Evolutionary conservation across 345 rosid genomes (phyloP).

Genomic region (Arabis alpina): DNA sequence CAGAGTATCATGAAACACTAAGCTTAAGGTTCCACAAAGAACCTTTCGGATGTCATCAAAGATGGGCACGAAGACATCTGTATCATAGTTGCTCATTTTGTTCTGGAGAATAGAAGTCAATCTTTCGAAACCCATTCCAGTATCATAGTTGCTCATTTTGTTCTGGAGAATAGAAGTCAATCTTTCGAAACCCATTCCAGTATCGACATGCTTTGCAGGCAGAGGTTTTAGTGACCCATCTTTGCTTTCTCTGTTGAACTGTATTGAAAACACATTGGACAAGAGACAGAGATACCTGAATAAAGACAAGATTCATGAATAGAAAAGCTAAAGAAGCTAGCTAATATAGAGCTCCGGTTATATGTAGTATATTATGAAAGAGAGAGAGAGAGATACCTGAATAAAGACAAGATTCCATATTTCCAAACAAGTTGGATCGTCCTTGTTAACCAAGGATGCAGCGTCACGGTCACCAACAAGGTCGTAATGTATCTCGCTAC

Average conservation of each 20-base stretch:
- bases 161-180: slow-evolving; percentile 79
- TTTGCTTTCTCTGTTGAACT: slow-evolving; percentile 77
- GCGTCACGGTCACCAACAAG: slow-evolving; percentile 76
- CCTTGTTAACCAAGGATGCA: slow-evolving; percentile 69
- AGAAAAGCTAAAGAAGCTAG: not conserved
- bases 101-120: slow-evolving; percentile 79
- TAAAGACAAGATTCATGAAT: too few relatives aligned
- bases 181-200: slow-evolving; percentile 92
- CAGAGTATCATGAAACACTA: not conserved
- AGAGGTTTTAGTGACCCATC: slow-evolving; percentile 75
- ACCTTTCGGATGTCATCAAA: slow-evolving; percentile 82
- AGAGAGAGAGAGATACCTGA: slow-evolving; percentile 56
- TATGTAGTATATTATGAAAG: not conserved
- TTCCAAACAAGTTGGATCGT: slow-evolving; percentile 93
- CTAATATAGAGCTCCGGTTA: not conserved
- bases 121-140: slow-evolving; percentile 92
- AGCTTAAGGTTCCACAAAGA: slow-evolving; percentile 2
- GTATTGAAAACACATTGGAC: slow-evolving; percentile 5
- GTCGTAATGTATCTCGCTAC: slow-evolving; percentile 84
- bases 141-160: slow-evolving; percentile 94
- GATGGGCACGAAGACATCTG: slow-evolving; percentile 81
- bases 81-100: slow-evolving; percentile 93
- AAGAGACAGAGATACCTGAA: not conserved
- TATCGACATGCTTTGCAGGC: slow-evolving; percentile 92
- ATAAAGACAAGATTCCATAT: slow-evolving; percentile 91